These are phyloP conservation scores for Stromatinia cepivora DNA, from an alignment of 2,329 filamentous ascomycete genomes.

Conservation along the genomic window DNA sequence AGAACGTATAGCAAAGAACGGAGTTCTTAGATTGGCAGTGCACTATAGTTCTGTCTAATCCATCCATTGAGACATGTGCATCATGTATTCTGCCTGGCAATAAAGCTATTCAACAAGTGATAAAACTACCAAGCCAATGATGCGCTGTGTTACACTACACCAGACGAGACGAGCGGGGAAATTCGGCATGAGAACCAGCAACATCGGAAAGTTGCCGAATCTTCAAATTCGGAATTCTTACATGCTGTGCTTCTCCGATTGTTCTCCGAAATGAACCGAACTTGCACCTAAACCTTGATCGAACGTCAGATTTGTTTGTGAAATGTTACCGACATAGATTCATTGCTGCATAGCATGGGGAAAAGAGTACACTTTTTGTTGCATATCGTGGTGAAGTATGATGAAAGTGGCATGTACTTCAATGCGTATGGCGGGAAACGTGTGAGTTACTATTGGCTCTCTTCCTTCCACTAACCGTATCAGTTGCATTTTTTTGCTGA, in stretches of 20 bases:
- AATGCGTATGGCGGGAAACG: background rate
- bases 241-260: background rate
- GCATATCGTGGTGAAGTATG: background rate
- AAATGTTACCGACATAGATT: background rate
- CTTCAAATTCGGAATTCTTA: conserved; percentile 2
- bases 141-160: background rate
- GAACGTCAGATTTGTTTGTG: background rate
- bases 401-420: background rate
- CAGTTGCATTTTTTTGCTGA: conserved; percentile 1
- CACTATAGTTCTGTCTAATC: background rate
- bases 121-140: background rate
- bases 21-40: background rate
- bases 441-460: background rate
- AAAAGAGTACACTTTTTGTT: background rate
- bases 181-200: background rate
- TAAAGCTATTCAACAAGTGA: background rate
- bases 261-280: background rate
- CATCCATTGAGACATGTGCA: background rate
- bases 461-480: background rate
- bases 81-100: background rate
- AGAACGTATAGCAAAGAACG: background rate
- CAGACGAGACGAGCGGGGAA: background rate
- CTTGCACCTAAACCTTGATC: background rate
- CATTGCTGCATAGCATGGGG: background rate
- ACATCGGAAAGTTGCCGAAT: conserved; percentile 7